Base-by-base conservation (phyloP, 495 filamentous ascomycete species). In the Penicillium ochrochloron region DNA sequence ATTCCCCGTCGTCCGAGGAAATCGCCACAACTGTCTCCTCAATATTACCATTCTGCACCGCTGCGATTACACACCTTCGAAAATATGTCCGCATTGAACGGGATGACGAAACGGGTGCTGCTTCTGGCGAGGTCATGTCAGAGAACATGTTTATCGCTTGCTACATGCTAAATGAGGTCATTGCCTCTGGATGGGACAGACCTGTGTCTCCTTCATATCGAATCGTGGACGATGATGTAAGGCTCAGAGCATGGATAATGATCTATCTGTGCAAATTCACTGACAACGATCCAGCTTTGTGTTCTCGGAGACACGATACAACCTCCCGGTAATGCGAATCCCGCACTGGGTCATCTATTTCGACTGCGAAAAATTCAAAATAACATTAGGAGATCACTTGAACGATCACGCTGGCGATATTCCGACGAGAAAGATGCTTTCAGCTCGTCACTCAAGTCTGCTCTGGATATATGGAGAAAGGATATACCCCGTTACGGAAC, bases 121-220 rank as follows among this genome's bases (percentile, higher is more conserved):
- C 57, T 14, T 56, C 66, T 35, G 69, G 64, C 17, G 69, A 70
- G n/a, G 46, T 52, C 12, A 61, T 70, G 33, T 68, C 69, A 0
- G 74, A 76, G 65, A 70, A 69, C 6, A 67, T 75, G 66, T 76
- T 76, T 11, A 76, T 76, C 51, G 70, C 73, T 19, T 75, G 73
- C 52, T 76, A 72, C 53, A 76, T 76, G 74, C 62, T 76, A 52
- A 76, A 76, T 48, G 74, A 75, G 34, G 66, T 76, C 19, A 69
- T 75, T 44, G 64, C 73, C 5, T 76, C 69, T 14, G 74, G 74
- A 9, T 76, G 74, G 74, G 71, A 75, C 39, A 59, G 73, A 25
- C 74, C 74, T 0, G 71, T 72, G 11, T 75, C 73, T 17, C 64
- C 66, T 46, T 71, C 69, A 10, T 74, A 75, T 19, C 64, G 44